Evolutionary conservation across 2,329 filamentous ascomycete genomes (phyloP).

Genomic region (Microdochium trichocladiopsis): DNA sequence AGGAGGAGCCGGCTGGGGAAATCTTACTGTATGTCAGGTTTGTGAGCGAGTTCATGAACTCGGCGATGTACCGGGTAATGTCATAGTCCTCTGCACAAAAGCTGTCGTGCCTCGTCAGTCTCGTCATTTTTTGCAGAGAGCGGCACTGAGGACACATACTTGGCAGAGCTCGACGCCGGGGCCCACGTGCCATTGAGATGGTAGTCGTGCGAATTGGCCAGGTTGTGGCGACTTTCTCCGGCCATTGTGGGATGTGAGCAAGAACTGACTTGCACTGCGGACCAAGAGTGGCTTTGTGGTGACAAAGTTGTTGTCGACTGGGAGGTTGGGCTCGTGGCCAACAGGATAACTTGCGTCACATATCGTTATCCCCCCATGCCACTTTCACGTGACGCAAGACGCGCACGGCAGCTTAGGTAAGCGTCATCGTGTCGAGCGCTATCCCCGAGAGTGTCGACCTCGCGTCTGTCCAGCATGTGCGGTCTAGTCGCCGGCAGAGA

Average conservation of each 20-base stretch:
- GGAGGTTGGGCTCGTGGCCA: background rate
- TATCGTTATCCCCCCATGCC: background rate
- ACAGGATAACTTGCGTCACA: background rate
- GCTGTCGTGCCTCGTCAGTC: constrained; percentile 13
- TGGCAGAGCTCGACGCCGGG: background rate
- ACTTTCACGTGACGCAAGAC: background rate
- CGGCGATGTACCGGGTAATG: constrained; percentile 41
- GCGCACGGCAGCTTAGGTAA: background rate
- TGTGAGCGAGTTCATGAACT: constrained; percentile 45
- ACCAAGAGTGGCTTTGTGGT: background rate
- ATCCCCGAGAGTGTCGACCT: background rate
- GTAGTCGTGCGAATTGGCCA: background rate
- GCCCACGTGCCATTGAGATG: background rate
- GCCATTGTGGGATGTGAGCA: background rate
- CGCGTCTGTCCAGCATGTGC: background rate
- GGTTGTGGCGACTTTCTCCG: background rate
- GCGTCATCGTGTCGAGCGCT: background rate
- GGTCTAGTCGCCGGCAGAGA: background rate
- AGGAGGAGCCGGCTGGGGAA: background rate
- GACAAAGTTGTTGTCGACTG: background rate
- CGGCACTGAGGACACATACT: background rate
- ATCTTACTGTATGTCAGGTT: constrained; percentile 39
- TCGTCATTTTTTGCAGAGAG: background rate
- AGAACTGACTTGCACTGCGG: background rate
- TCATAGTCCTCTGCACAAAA: constrained; percentile 45